These are phyloP conservation scores for Urtica urens DNA, from an alignment of 306 rosid species.

Conservation along the genomic window DNA sequence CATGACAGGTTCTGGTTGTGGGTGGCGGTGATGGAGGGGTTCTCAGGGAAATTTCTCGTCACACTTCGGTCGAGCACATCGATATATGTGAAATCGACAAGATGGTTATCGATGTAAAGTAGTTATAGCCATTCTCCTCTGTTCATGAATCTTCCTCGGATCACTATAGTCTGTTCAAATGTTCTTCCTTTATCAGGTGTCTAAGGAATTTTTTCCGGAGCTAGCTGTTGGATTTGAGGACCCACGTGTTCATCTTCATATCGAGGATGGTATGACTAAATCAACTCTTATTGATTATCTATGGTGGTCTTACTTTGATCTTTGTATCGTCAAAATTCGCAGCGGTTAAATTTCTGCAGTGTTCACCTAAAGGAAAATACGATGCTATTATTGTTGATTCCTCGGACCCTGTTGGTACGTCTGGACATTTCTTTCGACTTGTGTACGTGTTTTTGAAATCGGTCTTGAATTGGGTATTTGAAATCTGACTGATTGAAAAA, in stretches of 20 bases:
- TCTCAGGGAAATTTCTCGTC: constrained; percentile 83
- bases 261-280: constrained; percentile 62
- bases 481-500: no score
- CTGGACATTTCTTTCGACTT: no score
- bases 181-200: constrained; percentile 43
- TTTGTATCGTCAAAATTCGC: constrained; percentile 23
- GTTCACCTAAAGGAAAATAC: constrained; percentile 57
- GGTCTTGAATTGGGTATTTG: no score
- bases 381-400: constrained; percentile 96
- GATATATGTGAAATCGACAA: constrained; percentile 97
- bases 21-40: constrained; percentile 99
- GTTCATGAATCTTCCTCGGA: no score
- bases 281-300: constrained; percentile 1
- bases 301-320: constrained; percentile 8
- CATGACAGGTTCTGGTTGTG: constrained; percentile 92
- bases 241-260: constrained; percentile 82
- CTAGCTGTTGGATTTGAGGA: constrained; percentile 90
- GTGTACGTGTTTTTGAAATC: no score
- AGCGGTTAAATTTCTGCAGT: constrained; percentile 72
- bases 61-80: constrained; percentile 72
- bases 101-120: constrained; percentile 96
- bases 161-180: constrained; percentile 4
- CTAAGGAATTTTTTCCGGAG: constrained; percentile 66
- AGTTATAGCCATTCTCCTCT: constrained; percentile 1
- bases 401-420: constrained; percentile 96